Conservation (phyloP, 2,329 filamentous ascomycete genomes). For the Xylariaceae sp. region DNA sequence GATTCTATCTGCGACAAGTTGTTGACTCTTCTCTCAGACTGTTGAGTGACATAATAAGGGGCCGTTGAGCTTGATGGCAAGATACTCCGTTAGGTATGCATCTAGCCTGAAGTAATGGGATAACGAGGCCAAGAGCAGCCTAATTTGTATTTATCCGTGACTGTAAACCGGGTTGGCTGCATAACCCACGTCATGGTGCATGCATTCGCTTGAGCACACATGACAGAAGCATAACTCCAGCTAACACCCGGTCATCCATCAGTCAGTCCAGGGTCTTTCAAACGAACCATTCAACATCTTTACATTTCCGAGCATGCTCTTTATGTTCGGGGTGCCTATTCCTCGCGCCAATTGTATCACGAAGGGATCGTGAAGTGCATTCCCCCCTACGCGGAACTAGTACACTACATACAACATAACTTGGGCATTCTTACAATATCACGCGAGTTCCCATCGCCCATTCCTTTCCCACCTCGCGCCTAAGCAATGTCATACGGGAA, state of each 20-base stretch:
- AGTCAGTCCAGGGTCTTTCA: not conserved
- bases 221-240: constrained; percentile 8
- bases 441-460: not conserved
- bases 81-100: not conserved
- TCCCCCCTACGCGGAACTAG: constrained; percentile 13
- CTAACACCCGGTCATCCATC: constrained; percentile 7
- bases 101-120: no score
- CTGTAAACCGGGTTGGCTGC: not conserved
- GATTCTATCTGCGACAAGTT: no score
- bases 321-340: not conserved
- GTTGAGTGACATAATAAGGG: no score
- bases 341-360: not conserved
- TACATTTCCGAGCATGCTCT: not conserved
- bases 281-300: not conserved
- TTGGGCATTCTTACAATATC: no score
- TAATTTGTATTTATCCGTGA: not conserved
- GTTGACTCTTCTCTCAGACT: no score
- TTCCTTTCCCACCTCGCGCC: constrained; percentile 5
- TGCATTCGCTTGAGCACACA: not conserved
- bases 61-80: no score
- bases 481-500: constrained; percentile 28
- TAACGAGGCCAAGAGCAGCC: no score
- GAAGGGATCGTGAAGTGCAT: not conserved
- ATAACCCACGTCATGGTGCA: constrained; percentile 28
- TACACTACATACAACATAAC: not conserved